These are phyloP conservation scores for Lactarius quietus DNA, from an alignment of 768 basidiomycete genomes.

Conservation along the genomic window DNA sequence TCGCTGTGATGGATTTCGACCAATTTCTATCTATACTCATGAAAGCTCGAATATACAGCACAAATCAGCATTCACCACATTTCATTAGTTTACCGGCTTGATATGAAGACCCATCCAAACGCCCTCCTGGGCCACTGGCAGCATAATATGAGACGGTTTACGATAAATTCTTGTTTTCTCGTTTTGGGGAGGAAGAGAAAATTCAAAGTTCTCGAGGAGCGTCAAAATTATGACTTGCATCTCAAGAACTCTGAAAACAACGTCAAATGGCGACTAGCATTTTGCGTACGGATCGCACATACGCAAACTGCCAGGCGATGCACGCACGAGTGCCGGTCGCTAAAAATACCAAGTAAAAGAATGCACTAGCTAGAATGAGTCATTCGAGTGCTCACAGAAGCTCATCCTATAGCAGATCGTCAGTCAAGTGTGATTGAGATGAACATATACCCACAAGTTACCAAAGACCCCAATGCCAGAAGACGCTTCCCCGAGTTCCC, in stretches of 20 bases:
- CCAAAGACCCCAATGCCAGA: constrained; percentile 2
- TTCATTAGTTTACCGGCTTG: no score
- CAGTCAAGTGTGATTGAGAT: not conserved
- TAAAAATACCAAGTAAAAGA: not conserved
- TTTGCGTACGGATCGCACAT: not conserved
- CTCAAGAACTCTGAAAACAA: constrained; percentile 6
- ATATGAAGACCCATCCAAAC: constrained; percentile 8
- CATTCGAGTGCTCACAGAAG: constrained; percentile 5
- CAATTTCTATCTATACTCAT: no score
- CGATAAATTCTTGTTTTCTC: constrained; percentile 5
- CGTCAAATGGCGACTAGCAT: not conserved
- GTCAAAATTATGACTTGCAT: constrained; percentile 1
- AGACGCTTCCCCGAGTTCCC: not conserved
- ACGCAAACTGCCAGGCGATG: constrained; percentile 8
- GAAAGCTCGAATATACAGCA: no score
- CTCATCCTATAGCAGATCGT: not conserved
- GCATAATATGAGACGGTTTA: constrained; percentile 7
- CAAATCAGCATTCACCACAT: no score
- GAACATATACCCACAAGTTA: not conserved
- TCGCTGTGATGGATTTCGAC: no score
- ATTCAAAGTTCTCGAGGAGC: not conserved
- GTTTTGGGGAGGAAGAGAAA: not conserved
- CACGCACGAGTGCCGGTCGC: constrained; percentile 1
- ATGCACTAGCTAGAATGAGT: not conserved
- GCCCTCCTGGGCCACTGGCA: constrained; percentile 2